Conservation (phyloP, 73 alveolate genomes). For the Paramecium biaurelia region DNA sequence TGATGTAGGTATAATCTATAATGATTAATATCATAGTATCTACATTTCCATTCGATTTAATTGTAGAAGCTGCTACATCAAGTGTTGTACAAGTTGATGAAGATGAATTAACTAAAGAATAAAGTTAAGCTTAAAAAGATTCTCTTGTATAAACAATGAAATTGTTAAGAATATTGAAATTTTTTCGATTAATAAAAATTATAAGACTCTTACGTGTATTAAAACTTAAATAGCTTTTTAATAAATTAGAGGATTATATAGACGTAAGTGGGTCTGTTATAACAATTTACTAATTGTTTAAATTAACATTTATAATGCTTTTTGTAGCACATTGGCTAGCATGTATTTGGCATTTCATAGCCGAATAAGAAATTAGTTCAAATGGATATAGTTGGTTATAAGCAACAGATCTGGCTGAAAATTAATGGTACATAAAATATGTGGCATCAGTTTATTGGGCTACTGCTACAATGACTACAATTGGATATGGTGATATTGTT, state of each 20-base stretch:
- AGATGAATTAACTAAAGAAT: background rate
- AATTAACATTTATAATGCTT: conserved; percentile 73
- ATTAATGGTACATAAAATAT: conserved; percentile 62
- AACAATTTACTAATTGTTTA: conserved; percentile 69
- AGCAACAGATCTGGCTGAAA: conserved; percentile 66
- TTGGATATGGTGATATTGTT: conserved; percentile 88
- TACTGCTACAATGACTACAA: conserved; percentile 84
- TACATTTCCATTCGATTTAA: conserved; percentile 60
- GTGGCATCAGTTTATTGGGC: conserved; percentile 76
- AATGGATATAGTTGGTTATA: conserved; percentile 73
- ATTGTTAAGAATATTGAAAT: conserved; percentile 48
- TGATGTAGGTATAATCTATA: conserved; percentile 56
- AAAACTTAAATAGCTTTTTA: conserved; percentile 68
- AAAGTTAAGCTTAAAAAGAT: background rate
- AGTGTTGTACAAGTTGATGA: conserved; percentile 27
- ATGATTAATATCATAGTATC: background rate
- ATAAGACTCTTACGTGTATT: conserved; percentile 72
- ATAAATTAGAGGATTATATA: conserved; percentile 77
- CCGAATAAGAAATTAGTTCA: conserved; percentile 62
- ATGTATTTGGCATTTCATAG: conserved; percentile 79
- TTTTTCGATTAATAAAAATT: conserved; percentile 59
- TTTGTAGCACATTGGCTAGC: conserved; percentile 92
- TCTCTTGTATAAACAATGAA: background rate
- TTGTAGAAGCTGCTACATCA: conserved; percentile 41
- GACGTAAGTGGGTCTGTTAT: conserved; percentile 69